Percentiles rank a stretch among this genome's conserved stretches.
Evolutionary conservation across 257 asterid genomes (phyloP).

Genomic region (Salvia hispanica): DNA sequence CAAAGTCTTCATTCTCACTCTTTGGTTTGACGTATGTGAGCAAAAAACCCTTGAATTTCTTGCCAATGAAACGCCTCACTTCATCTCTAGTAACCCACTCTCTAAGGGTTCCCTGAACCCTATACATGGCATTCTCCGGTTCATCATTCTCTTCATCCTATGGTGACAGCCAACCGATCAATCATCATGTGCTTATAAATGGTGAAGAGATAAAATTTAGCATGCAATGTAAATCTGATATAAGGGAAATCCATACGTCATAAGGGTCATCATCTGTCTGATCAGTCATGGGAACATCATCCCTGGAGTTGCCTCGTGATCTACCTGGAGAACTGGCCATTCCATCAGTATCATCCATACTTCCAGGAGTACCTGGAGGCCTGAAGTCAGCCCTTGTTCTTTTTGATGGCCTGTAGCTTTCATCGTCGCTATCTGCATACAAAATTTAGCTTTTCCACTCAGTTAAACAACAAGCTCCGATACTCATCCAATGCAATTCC

Average conservation of each 20-base stretch:
- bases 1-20: slow-evolving; percentile 78
- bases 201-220: neutral
- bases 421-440: slow-evolving; percentile 86
- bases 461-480: slow-evolving; percentile 4
- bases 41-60: slow-evolving; percentile 86
- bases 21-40: slow-evolving; percentile 79
- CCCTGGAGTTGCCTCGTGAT: slow-evolving; percentile 65
- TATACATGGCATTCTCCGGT: slow-evolving; percentile 84
- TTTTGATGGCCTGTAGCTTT: slow-evolving; percentile 76
- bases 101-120: slow-evolving; percentile 93
- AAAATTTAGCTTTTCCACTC: slow-evolving; percentile 4
- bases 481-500: neutral
- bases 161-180: slow-evolving; percentile 18
- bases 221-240: neutral
- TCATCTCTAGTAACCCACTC: slow-evolving; percentile 99
- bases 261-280: slow-evolving; percentile 79
- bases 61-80: slow-evolving; percentile 90
- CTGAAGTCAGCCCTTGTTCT: slow-evolving; percentile 71
- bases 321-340: slow-evolving; percentile 84
- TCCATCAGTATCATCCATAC: slow-evolving; percentile 71
- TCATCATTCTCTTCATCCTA: slow-evolving; percentile 92
- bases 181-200: slow-evolving; percentile 3
- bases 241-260: slow-evolving; percentile 49
- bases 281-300: slow-evolving; percentile 86
- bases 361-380: slow-evolving; percentile 59